Base-by-base conservation (phyloP, 306 rosid species). In the Argentina anserina region DNA sequence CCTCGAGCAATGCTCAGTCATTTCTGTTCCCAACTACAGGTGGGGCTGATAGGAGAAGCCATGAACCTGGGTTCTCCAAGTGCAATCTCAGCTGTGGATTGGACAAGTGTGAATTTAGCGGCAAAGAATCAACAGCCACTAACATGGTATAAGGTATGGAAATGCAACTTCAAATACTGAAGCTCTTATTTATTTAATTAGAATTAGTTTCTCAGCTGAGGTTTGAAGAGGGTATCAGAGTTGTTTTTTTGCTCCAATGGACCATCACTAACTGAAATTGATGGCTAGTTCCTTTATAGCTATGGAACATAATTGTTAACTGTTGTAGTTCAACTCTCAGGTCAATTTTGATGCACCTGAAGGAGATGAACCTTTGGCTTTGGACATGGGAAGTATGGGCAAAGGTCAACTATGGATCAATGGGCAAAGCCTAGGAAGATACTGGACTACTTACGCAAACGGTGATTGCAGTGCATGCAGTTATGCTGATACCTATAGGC, bases 361-460 rank as follows among this genome's bases (percentile, higher is more conserved):
- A 34, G 96, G 97, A 40, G 81, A 82, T 15, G 92, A 87, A 23
- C 94, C 98, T 12, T 77, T 93, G 87, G 97, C 96, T 56, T 81
- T 93, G 80, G 98, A 93, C 79, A 73, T 91, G 94, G 55, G 78
- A 5, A 78, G 89, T 73, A 88, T 93, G 98, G 93, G 93, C 60
- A 93, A 90, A 78, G 98, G 96, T 72, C 86, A 89, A 80, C 72
- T 88, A 39, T 93, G 98, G 98, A 78, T 93, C 70, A 93, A 93
- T 17, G 98, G 97, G 67, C 82, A 81, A 59, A 91, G 83, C 81
- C 77, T 93, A 21, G 97, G 97, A 70, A 85, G 98, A 71, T 92
- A 91, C 80, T 93, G 98, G 97, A 86, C 96, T 3, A 82, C 62
- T 70, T 49, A 81, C 50, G 96, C 97, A 43, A 75, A 62, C 0